Evolutionary conservation across 2,329 filamentous ascomycete genomes (phyloP), one percentile per base, ranked within the genome.

Genomic region (Alternaria panax): DNA sequence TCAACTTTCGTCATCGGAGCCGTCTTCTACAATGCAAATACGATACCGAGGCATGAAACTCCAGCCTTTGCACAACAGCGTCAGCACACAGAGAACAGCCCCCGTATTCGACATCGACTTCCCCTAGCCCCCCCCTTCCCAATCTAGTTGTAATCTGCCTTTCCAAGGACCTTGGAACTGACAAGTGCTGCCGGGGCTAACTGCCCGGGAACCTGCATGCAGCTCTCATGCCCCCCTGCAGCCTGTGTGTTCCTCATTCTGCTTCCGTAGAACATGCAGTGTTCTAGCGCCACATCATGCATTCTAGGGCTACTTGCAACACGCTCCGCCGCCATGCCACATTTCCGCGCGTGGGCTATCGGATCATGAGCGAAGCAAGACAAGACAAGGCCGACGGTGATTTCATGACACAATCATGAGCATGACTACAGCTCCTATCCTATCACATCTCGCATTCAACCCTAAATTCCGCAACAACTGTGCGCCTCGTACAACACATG

Each of bases 221-320:
- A 32, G 32, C 47, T 22, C 47, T 48, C 45, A 16, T 48, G 28
- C 20, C 45, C 30, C 30, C 30, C 30, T n/a, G n/a, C n/a, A n/a
- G n/a, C n/a, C 30, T 32, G 22, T 36, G 30, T 24, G 28, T 48
- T 48, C 28, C 22, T 28, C 34, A 27, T 28, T 32, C 45, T 48
- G 45, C 45, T 48, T 48, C 45, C 45, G 45, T 34, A 30, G 30
- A 48, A 48, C 45, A 40, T 51, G 34, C 48, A 40, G 32, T 34
- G 6, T 51, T 40, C 48, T 40, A 51, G 48, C 48, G 48, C 48
- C 48, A 51, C 51, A 53, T 53, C 51, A 53, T 18, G 45, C 20
- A 48, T 48, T 34, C 45, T 36, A 34, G 30, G 30, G 45, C 45
- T 41, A 28, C 34, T n/a, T 41, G 16, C 48, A 28, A 18, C 48